Percentiles rank a stretch among this genome's conserved stretches.
These are phyloP conservation scores for Luffa aegyptiaca DNA, from an alignment of 306 rosid species.

Conservation along the genomic window DNA sequence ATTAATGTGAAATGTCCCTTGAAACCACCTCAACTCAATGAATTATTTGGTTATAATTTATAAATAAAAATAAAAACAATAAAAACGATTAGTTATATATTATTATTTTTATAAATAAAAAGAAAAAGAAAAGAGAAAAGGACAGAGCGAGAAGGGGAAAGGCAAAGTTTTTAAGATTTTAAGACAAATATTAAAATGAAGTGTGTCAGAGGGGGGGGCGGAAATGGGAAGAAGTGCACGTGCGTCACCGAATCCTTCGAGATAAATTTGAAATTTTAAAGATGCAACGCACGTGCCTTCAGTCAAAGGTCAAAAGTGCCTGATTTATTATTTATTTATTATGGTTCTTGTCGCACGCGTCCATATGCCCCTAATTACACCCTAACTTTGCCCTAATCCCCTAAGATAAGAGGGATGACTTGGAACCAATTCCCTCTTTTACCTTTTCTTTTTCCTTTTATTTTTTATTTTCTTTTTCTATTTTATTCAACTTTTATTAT, in stretches of 20 bases:
- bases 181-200: neutral
- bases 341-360: neutral
- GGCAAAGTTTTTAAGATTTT: constrained; percentile 3
- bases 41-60: neutral
- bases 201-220: neutral
- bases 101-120: neutral
- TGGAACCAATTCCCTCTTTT: neutral
- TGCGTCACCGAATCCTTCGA: constrained; percentile 18
- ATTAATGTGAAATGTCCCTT: too few species aligned
- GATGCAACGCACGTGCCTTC: constrained; percentile 19
- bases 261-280: constrained; percentile 12
- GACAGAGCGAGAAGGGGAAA: neutral
- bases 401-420: neutral
- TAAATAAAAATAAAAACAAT: neutral
- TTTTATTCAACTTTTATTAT: too few species aligned
- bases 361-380: neutral
- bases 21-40: too few species aligned
- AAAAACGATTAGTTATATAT: neutral
- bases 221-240: constrained; percentile 9
- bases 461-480: too few species aligned
- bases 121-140: neutral
- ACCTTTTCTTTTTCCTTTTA: too few species aligned
- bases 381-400: neutral
- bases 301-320: constrained; percentile 18
- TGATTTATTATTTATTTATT: neutral